Evolutionary conservation across 192 early-diverging fungal species (phyloP), one percentile per base, ranked within the genome.

Genomic region (Podila epigama): DNA sequence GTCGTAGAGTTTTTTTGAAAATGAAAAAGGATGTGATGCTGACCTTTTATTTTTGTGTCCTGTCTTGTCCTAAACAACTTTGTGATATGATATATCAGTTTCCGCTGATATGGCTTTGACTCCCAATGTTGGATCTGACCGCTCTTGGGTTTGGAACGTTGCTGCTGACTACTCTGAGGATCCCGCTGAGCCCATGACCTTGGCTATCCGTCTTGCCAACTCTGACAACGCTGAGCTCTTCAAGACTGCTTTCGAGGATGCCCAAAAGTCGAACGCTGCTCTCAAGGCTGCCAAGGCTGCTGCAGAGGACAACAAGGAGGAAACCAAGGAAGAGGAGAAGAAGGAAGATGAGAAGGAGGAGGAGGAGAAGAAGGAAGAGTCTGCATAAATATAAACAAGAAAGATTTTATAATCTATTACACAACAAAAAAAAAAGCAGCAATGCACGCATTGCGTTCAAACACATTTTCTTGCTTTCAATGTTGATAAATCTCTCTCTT

Each of bases 111-210:
- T 99, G 93, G 86, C 85, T 39, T 87, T 99, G 70, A 87, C 89
- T 28, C 92, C 97, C 35, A 99, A 99, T 73, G 92, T 99, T 58
- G 97, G 96, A 51, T 97, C 95, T 34, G 97, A 99, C 85, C 95
- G 97, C 65, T 98, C 96, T 35, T 99, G 97, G 97, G 97, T 99
- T 20, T 99, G 94, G 93, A 96, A 89, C 65, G 94, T 91, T 55
- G 79, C 89, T 29, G 87, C 94, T 54, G 97, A 99, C 66, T 86
- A 94, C 54, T 93, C 96, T 32, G 97, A 99, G 35, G 97, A 91
- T 25, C 92, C 93, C 79, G 28, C 51, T 22, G 73, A 66, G 18
- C 85, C 87, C 42, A 93, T 98, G 84, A 84, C 94, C 22, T 87
- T 99, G 42, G 97, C 97, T 40, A 96, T 98, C 66, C 92, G 97